Conservation (phyloP, 2,329 filamentous ascomycete genomes). For the Trichophyton rubrum region DNA sequence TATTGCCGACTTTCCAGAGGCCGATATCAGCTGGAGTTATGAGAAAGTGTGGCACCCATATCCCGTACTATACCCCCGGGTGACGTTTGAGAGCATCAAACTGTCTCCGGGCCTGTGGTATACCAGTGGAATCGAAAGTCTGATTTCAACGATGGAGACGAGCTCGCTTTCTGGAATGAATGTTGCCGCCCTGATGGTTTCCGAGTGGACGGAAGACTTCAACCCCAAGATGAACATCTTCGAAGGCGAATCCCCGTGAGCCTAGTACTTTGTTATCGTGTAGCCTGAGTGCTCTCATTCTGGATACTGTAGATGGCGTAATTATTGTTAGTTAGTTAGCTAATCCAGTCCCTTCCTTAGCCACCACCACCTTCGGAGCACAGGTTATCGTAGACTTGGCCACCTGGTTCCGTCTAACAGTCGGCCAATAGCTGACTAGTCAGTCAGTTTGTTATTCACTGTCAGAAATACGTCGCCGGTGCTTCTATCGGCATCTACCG, state of each 20-base stretch:
- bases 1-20: conserved; percentile 25
- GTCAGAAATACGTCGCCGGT: background rate
- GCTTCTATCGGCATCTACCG: background rate
- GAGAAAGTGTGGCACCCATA: conserved; percentile 73
- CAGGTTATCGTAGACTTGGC: background rate
- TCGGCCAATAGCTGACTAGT: too few relatives aligned
- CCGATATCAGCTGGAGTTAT: conserved; percentile 60
- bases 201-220: conserved; percentile 22
- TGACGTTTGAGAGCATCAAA: conserved; percentile 72
- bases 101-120: conserved; percentile 46
- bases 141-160: conserved; percentile 97
- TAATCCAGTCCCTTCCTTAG: background rate
- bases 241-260: conserved; percentile 3
- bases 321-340: conserved; percentile 1
- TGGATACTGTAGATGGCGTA: background rate
- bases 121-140: conserved; percentile 65
- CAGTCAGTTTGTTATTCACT: background rate
- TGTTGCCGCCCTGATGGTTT: conserved; percentile 43
- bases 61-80: conserved; percentile 68
- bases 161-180: conserved; percentile 73
- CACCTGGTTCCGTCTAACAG: background rate
- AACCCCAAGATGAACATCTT: conserved; percentile 13
- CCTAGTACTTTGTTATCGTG: background rate
- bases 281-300: background rate
- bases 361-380: background rate